A percentile compares a stretch with the other conserved stretches of the same genome.
Evolutionary conservation across 139 green algal genomes (phyloP).

Genomic region (Chlorella sorokiniana): DNA sequence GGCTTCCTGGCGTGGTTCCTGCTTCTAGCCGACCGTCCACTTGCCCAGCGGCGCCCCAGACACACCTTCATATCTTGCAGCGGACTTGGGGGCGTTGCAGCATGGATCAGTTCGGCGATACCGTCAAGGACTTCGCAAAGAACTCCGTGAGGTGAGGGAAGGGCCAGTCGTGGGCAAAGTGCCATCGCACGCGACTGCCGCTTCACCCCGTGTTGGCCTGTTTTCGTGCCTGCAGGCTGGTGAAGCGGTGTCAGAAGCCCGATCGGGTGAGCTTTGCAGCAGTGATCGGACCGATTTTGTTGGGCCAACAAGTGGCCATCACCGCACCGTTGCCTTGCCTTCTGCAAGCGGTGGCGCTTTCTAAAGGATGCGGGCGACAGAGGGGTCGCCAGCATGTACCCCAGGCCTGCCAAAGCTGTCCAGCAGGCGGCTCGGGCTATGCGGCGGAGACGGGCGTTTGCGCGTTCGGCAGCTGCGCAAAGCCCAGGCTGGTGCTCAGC

Average conservation of each 20-base stretch:
- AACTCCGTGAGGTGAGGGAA: constrained; percentile 34
- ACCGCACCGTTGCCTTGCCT: neutral
- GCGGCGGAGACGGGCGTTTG: too few species aligned
- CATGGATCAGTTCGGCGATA: constrained; percentile 8
- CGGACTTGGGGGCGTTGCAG: neutral
- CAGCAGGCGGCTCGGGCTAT: too few species aligned
- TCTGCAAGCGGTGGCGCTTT: neutral
- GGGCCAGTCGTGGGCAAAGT: neutral
- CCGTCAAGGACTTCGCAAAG: constrained; percentile 43
- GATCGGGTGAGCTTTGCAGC: constrained; percentile 23
- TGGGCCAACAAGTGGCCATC: neutral
- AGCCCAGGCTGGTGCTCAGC: too few species aligned
- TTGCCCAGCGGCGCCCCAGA: too few species aligned
- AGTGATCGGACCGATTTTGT: neutral
- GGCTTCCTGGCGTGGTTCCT: too few species aligned
- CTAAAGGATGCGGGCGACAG: too few species aligned
- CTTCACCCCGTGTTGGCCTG: neutral
- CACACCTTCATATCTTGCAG: neutral
- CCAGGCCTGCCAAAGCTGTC: too few species aligned
- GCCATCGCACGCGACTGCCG: neutral
- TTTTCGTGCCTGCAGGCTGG: constrained; percentile 6
- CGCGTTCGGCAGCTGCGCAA: too few species aligned
- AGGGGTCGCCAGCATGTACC: too few species aligned
- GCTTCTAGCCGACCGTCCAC: too few species aligned
- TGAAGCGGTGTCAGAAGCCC: constrained; percentile 54